phyloP scores from a whole-genome alignment of 768 basidiomycete genomes.

The Hydnum rufescens region DNA sequence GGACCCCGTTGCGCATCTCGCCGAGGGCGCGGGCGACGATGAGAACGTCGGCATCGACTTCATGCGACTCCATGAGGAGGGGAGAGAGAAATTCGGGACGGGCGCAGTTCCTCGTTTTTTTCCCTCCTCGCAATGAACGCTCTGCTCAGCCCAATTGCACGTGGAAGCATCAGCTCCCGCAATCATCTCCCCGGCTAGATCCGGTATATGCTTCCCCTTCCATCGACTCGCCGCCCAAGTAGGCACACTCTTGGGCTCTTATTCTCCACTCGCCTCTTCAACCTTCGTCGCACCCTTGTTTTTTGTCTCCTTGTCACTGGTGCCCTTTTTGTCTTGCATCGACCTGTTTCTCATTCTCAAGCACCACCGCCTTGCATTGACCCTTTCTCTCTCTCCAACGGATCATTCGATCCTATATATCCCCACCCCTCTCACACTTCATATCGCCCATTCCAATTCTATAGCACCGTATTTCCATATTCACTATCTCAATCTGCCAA shows the following conservation, averaged over 20 bases:
- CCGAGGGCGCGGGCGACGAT: constrained; percentile 62
- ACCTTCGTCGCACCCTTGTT: too few relatives aligned
- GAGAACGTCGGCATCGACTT: constrained; percentile 45
- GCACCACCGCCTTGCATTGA: too few relatives aligned
- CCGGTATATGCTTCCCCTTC: not conserved
- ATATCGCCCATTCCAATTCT: not conserved
- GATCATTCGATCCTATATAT: not conserved
- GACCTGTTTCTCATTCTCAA: too few relatives aligned
- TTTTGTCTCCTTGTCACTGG: too few relatives aligned
- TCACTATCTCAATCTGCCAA: not conserved
- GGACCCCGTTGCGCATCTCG: constrained; percentile 38
- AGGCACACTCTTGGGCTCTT: too few relatives aligned
- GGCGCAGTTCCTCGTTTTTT: not conserved
- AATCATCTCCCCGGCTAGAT: too few relatives aligned
- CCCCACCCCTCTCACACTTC: not conserved
- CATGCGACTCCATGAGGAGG: not conserved
- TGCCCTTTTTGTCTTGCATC: too few relatives aligned
- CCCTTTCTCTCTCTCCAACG: too few relatives aligned
- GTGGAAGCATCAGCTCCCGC: not conserved
- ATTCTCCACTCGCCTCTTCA: too few relatives aligned
- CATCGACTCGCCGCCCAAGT: not conserved
- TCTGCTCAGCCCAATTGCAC: not conserved
- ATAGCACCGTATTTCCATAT: not conserved
- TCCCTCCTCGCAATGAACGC: not conserved
- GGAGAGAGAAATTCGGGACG: not conserved